Percentiles rank a stretch among this genome's conserved stretches.
Evolutionary conservation across 768 basidiomycete species (phyloP).

Genomic region (Pleurotus pulmonarius): DNA sequence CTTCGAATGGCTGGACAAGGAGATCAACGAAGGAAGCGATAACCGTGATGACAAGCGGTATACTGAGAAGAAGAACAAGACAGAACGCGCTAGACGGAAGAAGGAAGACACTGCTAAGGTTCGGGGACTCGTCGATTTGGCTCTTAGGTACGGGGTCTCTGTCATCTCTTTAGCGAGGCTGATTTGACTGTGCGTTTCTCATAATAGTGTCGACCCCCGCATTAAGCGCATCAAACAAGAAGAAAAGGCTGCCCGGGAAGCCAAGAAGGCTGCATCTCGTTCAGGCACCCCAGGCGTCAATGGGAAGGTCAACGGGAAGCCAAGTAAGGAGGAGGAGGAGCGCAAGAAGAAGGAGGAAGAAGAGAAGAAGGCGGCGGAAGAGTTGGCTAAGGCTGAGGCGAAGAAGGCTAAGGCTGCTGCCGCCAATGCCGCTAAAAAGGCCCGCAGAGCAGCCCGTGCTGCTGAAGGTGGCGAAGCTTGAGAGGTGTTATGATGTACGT

Average conservation of each 20-base stretch:
- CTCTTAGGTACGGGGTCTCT: slow-evolving; percentile 44
- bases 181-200: neutral
- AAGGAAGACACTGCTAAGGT: slow-evolving; percentile 95
- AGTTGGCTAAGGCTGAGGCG: slow-evolving; percentile 82
- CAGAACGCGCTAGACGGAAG: slow-evolving; percentile 92
- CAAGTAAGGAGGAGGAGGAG: slow-evolving; percentile 69
- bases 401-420: slow-evolving; percentile 85
- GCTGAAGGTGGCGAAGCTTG: slow-evolving; percentile 43
- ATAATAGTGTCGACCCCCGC: slow-evolving; percentile 73
- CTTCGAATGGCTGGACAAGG: slow-evolving; percentile 98
- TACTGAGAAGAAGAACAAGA: slow-evolving; percentile 99
- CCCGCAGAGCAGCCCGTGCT: slow-evolving; percentile 39
- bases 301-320: slow-evolving; percentile 29
- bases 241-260: slow-evolving; percentile 91
- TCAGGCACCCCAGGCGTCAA: slow-evolving; percentile 43
- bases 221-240: slow-evolving; percentile 97
- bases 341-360: slow-evolving; percentile 72
- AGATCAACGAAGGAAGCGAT: slow-evolving; percentile 96
- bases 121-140: slow-evolving; percentile 81
- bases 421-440: slow-evolving; percentile 90
- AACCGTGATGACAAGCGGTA: slow-evolving; percentile 98
- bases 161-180: neutral
- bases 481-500: neutral
- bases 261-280: slow-evolving; percentile 55
- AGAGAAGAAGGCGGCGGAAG: slow-evolving; percentile 74